These are phyloP conservation scores for Lichtheimia hyalospora DNA, from an alignment of 371 early-diverging fungal genomes.

Conservation along the genomic window DNA sequence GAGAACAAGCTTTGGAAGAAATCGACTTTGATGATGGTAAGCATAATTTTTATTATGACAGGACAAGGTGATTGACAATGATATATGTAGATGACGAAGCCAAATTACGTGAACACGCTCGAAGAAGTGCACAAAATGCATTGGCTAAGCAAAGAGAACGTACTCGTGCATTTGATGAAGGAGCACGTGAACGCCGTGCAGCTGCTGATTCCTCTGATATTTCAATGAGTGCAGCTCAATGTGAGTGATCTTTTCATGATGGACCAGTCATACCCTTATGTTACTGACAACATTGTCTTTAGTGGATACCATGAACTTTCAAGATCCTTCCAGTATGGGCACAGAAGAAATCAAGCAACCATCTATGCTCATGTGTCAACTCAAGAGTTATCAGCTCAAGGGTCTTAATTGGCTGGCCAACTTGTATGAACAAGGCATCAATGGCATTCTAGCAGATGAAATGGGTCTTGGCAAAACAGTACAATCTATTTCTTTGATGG, in stretches of 20 bases:
- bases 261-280: not conserved
- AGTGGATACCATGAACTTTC: slow-evolving; percentile 84
- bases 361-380: slow-evolving; percentile 82
- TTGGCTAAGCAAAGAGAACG: slow-evolving; percentile 72
- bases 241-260: slow-evolving; percentile 26
- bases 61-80: not conserved
- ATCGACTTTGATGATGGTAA: slow-evolving; percentile 55
- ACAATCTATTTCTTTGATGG: slow-evolving; percentile 93
- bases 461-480: slow-evolving; percentile 96
- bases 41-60: not conserved
- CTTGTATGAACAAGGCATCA: slow-evolving; percentile 96
- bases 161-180: slow-evolving; percentile 73
- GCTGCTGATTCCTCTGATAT: slow-evolving; percentile 49
- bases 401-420: slow-evolving; percentile 99
- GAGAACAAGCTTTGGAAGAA: slow-evolving; percentile 44
- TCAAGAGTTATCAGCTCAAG: slow-evolving; percentile 96
- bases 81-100: slow-evolving; percentile 61
- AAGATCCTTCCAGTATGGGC: slow-evolving; percentile 79
- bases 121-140: slow-evolving; percentile 77
- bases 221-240: slow-evolving; percentile 51
- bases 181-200: slow-evolving; percentile 50
- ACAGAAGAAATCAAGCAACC: slow-evolving; percentile 82
- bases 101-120: slow-evolving; percentile 69
- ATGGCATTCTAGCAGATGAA: slow-evolving; percentile 97
- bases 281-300: not conserved